Conservation (phyloP, 192 early-diverging fungal species). For the Podila clonocystis region DNA sequence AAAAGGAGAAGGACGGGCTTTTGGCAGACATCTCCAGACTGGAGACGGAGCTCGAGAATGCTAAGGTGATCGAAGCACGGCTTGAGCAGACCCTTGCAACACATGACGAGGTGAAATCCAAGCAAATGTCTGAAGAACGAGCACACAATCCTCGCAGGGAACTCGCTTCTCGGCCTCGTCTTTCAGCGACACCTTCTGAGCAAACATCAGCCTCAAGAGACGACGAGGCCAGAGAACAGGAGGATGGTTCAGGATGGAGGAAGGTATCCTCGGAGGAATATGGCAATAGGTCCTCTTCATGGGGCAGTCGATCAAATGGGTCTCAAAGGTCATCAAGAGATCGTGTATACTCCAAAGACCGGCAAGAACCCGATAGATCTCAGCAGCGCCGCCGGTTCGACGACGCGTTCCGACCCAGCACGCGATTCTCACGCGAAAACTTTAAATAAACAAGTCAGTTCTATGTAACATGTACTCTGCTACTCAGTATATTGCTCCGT, state of each 20-base stretch:
- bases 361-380: too few species aligned
- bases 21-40: not conserved
- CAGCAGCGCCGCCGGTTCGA: too few species aligned
- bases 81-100: not conserved
- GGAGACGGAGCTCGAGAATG: conserved; percentile 4
- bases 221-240: not conserved
- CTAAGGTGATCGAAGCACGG: not conserved
- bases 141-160: not conserved
- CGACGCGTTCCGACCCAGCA: too few species aligned
- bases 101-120: conserved; percentile 15
- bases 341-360: too few species aligned
- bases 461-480: too few species aligned
- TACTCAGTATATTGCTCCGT: not conserved
- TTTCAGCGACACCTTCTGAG: not conserved
- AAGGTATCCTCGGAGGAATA: conserved; percentile 11
- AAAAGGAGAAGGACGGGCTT: not conserved
- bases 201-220: not conserved
- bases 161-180: not conserved
- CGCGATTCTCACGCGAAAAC: not conserved
- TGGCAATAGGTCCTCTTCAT: not conserved
- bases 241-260: conserved; percentile 4
- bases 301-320: not conserved
- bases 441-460: not conserved
- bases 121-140: not conserved
- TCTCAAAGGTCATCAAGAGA: not conserved